Conservation (phyloP, 2,329 filamentous ascomycete species). For the Apiospora pterosperma region DNA sequence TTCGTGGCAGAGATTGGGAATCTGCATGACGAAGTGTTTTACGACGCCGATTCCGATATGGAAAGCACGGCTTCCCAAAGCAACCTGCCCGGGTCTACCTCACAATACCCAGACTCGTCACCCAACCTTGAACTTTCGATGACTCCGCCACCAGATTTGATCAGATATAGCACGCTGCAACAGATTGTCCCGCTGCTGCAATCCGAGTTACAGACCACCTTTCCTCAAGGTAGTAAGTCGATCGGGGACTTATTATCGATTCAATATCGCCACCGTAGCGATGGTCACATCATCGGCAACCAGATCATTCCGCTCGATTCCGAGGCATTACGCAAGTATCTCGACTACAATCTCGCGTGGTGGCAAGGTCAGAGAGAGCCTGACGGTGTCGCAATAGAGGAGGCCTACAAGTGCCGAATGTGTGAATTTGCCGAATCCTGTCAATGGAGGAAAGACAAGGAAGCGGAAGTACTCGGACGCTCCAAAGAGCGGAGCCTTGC, state of each 20-base stretch:
- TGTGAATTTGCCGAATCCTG: slow-evolving; percentile 83
- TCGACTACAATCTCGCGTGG: slow-evolving; percentile 73
- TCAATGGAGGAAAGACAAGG: slow-evolving; percentile 70
- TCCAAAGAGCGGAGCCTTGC: background rate
- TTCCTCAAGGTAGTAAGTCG: slow-evolving; percentile 45
- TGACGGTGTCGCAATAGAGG: slow-evolving; percentile 73
- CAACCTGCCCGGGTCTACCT: background rate
- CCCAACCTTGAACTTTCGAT: slow-evolving; percentile 9
- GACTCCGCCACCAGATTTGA: slow-evolving; percentile 28
- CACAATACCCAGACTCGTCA: background rate
- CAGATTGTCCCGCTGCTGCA: slow-evolving; percentile 44
- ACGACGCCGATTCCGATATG: slow-evolving; percentile 36
- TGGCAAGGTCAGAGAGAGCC: slow-evolving; percentile 76
- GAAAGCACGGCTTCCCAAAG: background rate
- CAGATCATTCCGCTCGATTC: slow-evolving; percentile 66
- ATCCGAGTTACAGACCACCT: slow-evolving; percentile 47
- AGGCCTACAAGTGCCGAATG: slow-evolving; percentile 81
- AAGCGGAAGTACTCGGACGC: slow-evolving; percentile 46
- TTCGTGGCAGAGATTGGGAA: slow-evolving; percentile 74
- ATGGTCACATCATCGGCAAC: slow-evolving; percentile 52
- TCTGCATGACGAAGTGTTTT: slow-evolving; percentile 64
- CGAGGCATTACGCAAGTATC: slow-evolving; percentile 59
- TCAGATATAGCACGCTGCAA: slow-evolving; percentile 46
- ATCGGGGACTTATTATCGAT: slow-evolving; percentile 50
- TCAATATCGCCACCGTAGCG: slow-evolving; percentile 49